Conservation (phyloP, 148 eudicot species). For the Suaeda aralocaspica region DNA sequence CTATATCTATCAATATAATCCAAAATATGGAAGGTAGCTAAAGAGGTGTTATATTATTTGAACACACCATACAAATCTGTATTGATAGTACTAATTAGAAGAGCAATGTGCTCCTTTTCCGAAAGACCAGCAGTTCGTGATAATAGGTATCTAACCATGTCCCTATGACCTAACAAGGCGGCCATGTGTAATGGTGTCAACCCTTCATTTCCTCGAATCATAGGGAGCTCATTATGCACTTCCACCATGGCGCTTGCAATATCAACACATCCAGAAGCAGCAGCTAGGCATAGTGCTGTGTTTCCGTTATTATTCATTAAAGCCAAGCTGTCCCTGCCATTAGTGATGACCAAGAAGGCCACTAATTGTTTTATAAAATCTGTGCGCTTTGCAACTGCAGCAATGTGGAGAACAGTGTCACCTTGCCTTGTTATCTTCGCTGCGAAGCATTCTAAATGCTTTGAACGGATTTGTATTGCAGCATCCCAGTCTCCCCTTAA, state of each 20-base stretch:
- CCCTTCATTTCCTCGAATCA: conserved; percentile 1
- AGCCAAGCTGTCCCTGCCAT: background rate
- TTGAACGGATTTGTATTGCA: conserved; percentile 7
- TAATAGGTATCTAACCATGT: conserved; percentile 23
- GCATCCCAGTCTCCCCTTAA: conserved; percentile 34
- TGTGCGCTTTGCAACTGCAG: conserved; percentile 28
- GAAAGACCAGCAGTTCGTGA: too few relatives aligned
- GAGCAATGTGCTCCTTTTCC: conserved; percentile 4
- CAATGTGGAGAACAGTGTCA: conserved; percentile 41
- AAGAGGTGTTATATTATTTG: background rate
- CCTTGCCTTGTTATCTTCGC: conserved; percentile 25
- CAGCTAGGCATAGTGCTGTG: conserved; percentile 43
- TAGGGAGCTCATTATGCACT: background rate
- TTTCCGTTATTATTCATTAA: conserved; percentile 22
- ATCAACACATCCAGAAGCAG: conserved; percentile 28
- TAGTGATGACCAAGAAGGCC: background rate
- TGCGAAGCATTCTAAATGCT: background rate
- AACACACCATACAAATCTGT: conserved; percentile 29
- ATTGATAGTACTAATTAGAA: conserved; percentile 26
- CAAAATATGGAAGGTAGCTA: background rate
- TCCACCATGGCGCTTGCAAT: conserved; percentile 30
- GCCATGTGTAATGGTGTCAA: conserved; percentile 29
- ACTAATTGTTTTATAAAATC: conserved; percentile 28
- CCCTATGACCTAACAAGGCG: conserved; percentile 16
- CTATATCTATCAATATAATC: too few relatives aligned